phyloP scores from a whole-genome alignment of 2,329 filamentous ascomycete genomes.

The Sphaerulina musiva region DNA sequence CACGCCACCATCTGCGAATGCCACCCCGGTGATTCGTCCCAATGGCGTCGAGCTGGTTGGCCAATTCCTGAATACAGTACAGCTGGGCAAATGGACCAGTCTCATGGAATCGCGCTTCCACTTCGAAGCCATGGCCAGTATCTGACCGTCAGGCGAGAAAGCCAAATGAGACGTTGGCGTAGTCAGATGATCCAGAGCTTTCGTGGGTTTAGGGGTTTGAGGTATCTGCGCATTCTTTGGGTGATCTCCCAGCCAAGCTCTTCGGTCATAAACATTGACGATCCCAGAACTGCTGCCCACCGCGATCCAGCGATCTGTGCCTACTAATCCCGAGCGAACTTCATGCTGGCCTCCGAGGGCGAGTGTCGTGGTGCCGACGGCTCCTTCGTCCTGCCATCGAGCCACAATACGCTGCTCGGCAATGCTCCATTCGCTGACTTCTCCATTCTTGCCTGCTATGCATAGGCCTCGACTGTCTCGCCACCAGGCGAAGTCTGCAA shows the following conservation, averaged over 20 bases:
- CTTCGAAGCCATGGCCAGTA: constrained; percentile 76
- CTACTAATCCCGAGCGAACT: constrained; percentile 53
- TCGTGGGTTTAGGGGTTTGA: constrained; percentile 62
- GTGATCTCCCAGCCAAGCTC: constrained; percentile 46
- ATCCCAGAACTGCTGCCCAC: constrained; percentile 82
- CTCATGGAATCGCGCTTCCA: constrained; percentile 84
- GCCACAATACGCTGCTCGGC: constrained; percentile 62
- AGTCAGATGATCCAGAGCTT: constrained; percentile 75
- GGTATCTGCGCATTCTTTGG: constrained; percentile 42
- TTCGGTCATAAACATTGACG: constrained; percentile 86
- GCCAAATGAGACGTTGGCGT: constrained; percentile 72
- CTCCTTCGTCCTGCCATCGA: constrained; percentile 85
- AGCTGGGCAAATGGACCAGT: constrained; percentile 82
- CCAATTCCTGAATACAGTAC: constrained; percentile 95
- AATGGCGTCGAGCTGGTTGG: constrained; percentile 84
- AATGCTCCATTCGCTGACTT: constrained; percentile 83
- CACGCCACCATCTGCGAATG: constrained; percentile 39
- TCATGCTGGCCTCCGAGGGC: constrained; percentile 63
- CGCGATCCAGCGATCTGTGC: constrained; percentile 81
- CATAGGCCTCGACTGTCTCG: constrained; percentile 71
- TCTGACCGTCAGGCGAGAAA: constrained; percentile 84
- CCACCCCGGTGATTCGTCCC: constrained; percentile 63
- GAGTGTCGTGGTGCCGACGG: constrained; percentile 75
- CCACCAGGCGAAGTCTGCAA: constrained; percentile 94
- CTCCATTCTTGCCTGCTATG: constrained; percentile 77